phyloP scores from a whole-genome alignment of 1,284 basidiomycete genomes.

The Ustilago shanxiensis region DNA sequence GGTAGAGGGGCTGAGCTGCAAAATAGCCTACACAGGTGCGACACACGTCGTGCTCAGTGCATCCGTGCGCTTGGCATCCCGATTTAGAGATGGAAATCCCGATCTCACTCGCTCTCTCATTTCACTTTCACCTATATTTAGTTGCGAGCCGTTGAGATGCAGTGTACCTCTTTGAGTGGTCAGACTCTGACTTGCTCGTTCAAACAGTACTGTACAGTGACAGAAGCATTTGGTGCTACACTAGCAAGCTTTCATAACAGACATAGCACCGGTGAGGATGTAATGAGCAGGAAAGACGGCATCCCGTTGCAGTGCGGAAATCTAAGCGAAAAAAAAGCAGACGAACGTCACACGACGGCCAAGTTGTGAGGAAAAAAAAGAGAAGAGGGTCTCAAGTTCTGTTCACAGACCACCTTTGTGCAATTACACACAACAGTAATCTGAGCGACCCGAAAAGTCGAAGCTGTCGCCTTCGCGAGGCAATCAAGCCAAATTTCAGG shows the following conservation, averaged over 20 bases:
- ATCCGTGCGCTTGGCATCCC: slow-evolving; percentile 31
- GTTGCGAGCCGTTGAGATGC: too few relatives aligned
- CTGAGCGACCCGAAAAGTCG: not conserved
- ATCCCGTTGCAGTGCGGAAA: slow-evolving; percentile 9
- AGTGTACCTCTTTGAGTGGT: too few relatives aligned
- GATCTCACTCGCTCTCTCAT: not conserved
- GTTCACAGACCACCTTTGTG: slow-evolving; percentile 16
- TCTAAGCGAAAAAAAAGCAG: slow-evolving; percentile 10
- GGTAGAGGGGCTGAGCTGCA: slow-evolving; percentile 11
- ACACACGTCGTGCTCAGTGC: too few relatives aligned
- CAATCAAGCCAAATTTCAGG: not conserved
- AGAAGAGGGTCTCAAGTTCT: not conserved
- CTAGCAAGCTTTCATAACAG: not conserved
- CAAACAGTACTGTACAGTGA: too few relatives aligned
- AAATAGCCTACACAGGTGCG: too few relatives aligned
- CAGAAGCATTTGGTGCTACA: too few relatives aligned
- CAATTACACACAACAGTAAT: too few relatives aligned
- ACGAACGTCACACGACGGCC: slow-evolving; percentile 21
- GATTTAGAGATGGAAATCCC: slow-evolving; percentile 3
- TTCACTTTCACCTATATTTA: too few relatives aligned
- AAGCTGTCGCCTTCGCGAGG: not conserved
- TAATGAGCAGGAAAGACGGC: not conserved
- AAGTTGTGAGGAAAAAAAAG: not conserved
- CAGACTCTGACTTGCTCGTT: too few relatives aligned
- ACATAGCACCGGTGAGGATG: not conserved